Evolutionary conservation across 805 yeast species (phyloP).

Genomic region (Pichia eremophila): DNA sequence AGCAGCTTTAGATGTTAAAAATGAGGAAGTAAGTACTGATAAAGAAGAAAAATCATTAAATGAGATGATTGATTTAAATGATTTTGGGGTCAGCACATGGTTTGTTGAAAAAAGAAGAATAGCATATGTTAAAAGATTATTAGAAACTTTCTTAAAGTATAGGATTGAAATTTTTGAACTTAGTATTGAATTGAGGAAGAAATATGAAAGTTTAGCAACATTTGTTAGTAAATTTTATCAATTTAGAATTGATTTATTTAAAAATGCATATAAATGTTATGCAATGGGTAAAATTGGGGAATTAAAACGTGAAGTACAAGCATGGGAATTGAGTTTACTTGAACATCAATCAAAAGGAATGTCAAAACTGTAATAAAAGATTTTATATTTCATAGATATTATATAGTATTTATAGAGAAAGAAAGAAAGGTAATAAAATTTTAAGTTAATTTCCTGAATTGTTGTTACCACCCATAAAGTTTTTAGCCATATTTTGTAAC

Average conservation of each 20-base stretch:
- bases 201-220: constrained; percentile 56
- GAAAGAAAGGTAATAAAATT: too few species aligned
- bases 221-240: constrained; percentile 51
- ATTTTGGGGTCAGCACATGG: constrained; percentile 7
- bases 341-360: not conserved
- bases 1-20: not conserved
- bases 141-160: constrained; percentile 31
- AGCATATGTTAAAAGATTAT: constrained; percentile 35
- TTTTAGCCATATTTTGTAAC: constrained; percentile 61
- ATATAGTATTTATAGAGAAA: too few species aligned
- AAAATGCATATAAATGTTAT: constrained; percentile 29
- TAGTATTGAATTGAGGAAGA: constrained; percentile 36
- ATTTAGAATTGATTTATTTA: constrained; percentile 36
- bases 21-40: not conserved
- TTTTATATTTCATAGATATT: too few species aligned
- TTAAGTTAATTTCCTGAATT: not conserved
- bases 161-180: constrained; percentile 34
- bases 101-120: constrained; percentile 45
- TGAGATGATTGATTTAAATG: not conserved
- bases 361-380: not conserved
- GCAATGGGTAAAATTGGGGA: constrained; percentile 21
- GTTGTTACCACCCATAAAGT: constrained; percentile 49
- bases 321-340: constrained; percentile 12
- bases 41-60: not conserved
- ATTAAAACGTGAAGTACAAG: constrained; percentile 13